Conservation (phyloP, 352 stramenopile genomes). For the Phytophthora vignae region DNA sequence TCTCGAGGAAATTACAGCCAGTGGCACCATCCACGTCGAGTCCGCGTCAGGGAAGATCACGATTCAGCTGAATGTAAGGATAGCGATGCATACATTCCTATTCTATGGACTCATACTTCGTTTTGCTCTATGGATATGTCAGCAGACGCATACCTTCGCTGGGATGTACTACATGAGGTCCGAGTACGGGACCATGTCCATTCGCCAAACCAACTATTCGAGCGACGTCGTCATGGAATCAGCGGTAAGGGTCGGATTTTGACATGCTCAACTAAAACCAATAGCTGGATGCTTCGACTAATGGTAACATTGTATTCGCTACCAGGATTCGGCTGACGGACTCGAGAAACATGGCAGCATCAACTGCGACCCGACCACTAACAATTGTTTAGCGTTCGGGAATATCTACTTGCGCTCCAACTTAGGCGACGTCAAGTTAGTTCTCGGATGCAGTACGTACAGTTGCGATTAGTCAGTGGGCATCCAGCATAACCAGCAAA, state of each 20-base stretch:
- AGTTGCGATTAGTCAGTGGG: slow-evolving; percentile 61
- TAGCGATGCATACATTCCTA: neutral
- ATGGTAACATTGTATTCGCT: neutral
- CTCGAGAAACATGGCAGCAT: slow-evolving; percentile 67
- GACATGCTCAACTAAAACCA: neutral
- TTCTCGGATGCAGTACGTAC: slow-evolving; percentile 74
- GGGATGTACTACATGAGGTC: slow-evolving; percentile 77
- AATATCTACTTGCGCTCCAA: slow-evolving; percentile 70
- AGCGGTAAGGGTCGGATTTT: slow-evolving; percentile 27
- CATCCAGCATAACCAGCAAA: too few species aligned
- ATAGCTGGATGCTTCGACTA: neutral
- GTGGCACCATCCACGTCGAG: slow-evolving; percentile 70
- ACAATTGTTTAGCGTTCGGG: slow-evolving; percentile 70
- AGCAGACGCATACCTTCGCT: slow-evolving; percentile 59
- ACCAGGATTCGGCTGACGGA: slow-evolving; percentile 25
- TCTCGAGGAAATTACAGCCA: slow-evolving; percentile 56
- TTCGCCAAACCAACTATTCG: slow-evolving; percentile 66
- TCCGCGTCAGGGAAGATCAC: slow-evolving; percentile 70
- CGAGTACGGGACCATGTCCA: slow-evolving; percentile 62
- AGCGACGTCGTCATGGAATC: slow-evolving; percentile 50
- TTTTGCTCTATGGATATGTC: neutral
- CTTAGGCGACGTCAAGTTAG: slow-evolving; percentile 71
- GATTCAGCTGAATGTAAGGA: slow-evolving; percentile 55
- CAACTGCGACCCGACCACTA: slow-evolving; percentile 62
- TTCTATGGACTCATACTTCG: neutral